Base-by-base conservation (phyloP, 305 asterid genomes). In the Fraxinus angustifolia region DNA sequence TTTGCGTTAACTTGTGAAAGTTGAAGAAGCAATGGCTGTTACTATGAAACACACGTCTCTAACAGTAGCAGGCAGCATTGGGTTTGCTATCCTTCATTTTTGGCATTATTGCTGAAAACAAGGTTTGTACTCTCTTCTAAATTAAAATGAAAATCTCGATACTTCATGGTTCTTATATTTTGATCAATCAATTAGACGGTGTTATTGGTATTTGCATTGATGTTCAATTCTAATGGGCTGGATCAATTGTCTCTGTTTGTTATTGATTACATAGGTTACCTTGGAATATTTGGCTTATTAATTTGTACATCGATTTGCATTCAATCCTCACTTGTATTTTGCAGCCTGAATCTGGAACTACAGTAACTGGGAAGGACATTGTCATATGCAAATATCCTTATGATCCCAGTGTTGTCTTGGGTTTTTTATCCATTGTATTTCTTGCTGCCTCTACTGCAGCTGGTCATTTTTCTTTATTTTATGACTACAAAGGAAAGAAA, bases 101-200 rank as follows among this genome's bases (percentile, higher is more conserved):
- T 28, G 98, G 97, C 68, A 86, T 94, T 68, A 35, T 93, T 79
- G 97, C 97, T 77, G 97, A 94, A 77, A 93, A 91, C 88, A 93
- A 92, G 97, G 98, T 94, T 48, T 58, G 2, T 53, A 21, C 16
- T 76, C 21, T 77, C 56, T 16, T 68, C 31, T 71, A 30, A 35
- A 11, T n/a, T n/a, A 78, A 31, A 76, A 19, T 30, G 0, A 58
- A 50, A 80, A 16, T 6, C 19, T 17, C 11, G 3, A 60, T 84
- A 17, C 30, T 48, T 50, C 1, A 0, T n/a, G 21, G 62, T 1
- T 16, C 17, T 42, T 42, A 2, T 42, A 42, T 42, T 11, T 11
- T 42, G 53, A 11, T 42, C 53, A 2, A 42, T 42, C 53, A 11
- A 42, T 11, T 42, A 4, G 4, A 42, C 11, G 53, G 53, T 42